Evolutionary conservation across 2,329 filamentous ascomycete genomes (phyloP), one percentile per base, ranked within the genome.

Genomic region (Raffaelea arxii): DNA sequence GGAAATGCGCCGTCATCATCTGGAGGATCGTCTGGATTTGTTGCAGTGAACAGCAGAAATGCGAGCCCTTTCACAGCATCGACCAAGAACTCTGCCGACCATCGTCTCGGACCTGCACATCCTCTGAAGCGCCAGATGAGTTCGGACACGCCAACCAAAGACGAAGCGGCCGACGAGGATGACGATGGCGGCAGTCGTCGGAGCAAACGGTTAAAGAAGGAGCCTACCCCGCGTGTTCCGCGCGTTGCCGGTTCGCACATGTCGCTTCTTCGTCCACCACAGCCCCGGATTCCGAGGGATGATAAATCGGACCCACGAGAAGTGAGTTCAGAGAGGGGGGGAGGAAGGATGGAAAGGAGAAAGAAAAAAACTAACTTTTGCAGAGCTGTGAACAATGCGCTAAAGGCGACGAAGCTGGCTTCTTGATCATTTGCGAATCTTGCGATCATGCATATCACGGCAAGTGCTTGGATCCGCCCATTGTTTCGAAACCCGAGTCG

Each of bases 171-270:
- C 11, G 70, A 74, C 38, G 72, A 68, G 27, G 77, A 78, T 10
- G 82, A 88, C 1, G 84, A 88, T 43, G 71, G 69, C 54, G 77
- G 77, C 51, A 87, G 84, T 53, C 79, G 92, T 51, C 82, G 91
- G 48, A 96, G 90, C 65, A 98, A 98, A 68, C 81, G 92, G 38
- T 72, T 95, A 12, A 94, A 92, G 65, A 95, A 94, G 73, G 82
- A n/a, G n/a, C n/a, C n/a, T n/a, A n/a, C n/a, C n/a, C n/a, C n/a
- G n/a, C n/a, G n/a, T n/a, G 77, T 82, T 30, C 88, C 91, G 38
- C 95, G 87, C 27, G 88, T 98, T 55, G 89, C 89, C 53, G 92
- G 92, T 46, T 97, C 91, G 44, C 89, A 97, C 66, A 97, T 97
- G 89, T 92, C 87, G 51, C 79, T 91, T 58, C 89, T 94, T 59